Evolutionary conservation across 306 rosid species (phyloP).

Genomic region (Vigna angularis): DNA sequence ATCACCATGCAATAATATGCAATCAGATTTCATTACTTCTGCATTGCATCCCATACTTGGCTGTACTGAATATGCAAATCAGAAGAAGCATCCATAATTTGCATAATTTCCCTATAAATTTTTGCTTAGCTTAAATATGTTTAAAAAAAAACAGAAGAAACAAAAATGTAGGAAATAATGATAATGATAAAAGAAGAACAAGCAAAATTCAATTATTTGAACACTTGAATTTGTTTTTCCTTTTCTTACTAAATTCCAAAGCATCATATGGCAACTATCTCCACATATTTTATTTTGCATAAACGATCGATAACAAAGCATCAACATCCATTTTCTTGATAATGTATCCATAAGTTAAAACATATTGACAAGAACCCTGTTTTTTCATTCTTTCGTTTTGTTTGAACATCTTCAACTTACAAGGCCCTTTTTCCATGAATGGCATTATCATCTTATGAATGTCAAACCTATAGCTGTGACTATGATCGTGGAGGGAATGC

Average conservation of each 20-base stretch:
- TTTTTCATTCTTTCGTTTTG: background rate
- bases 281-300: background rate
- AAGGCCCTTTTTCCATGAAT: background rate
- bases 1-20: background rate
- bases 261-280: constrained; percentile 9
- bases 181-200: background rate
- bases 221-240: background rate
- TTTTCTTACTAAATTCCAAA: constrained; percentile 4
- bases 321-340: background rate
- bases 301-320: background rate
- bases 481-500: constrained; percentile 80
- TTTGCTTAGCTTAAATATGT: background rate
- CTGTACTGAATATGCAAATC: background rate
- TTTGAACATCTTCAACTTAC: background rate
- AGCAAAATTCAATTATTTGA: background rate
- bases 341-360: background rate
- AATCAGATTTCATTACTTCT: background rate
- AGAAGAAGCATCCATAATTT: background rate
- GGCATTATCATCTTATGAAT: constrained; percentile 58
- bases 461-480: constrained; percentile 84
- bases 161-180: background rate
- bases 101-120: background rate
- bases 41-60: background rate
- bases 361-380: background rate
- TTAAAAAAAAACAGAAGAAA: background rate